Conservation (phyloP, 2,329 filamentous ascomycete species). For the Teratosphaeria pseudoeucalypti region DNA sequence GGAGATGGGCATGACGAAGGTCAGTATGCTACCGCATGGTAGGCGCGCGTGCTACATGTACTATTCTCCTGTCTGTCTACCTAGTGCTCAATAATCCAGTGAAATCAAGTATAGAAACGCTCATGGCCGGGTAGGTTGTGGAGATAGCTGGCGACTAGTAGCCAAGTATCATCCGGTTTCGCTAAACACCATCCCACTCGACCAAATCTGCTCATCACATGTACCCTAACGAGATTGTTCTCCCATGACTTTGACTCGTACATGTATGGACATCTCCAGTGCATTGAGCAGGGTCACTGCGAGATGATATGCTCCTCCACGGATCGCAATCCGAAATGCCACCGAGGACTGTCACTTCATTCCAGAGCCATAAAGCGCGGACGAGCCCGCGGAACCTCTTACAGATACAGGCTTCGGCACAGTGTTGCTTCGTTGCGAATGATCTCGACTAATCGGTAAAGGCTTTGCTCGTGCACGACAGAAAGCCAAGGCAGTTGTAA, state of each 20-base stretch:
- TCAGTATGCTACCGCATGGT: not conserved
- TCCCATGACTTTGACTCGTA: too few species aligned
- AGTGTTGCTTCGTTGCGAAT: constrained; percentile 14
- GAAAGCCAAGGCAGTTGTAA: not conserved
- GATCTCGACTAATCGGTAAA: constrained; percentile 12
- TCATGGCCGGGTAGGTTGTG: not conserved
- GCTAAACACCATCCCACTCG: not conserved
- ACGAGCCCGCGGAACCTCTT: constrained; percentile 1
- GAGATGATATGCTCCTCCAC: too few species aligned
- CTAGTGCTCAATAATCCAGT: too few species aligned
- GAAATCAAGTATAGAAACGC: not conserved
- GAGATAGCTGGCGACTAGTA: not conserved
- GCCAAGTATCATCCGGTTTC: not conserved
- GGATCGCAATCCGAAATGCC: not conserved
- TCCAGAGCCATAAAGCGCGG: not conserved
- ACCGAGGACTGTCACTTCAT: not conserved
- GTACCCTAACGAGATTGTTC: too few species aligned
- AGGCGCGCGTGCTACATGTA: not conserved
- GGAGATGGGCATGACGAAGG: constrained; percentile 34
- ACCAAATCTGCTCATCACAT: too few species aligned
- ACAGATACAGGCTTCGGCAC: not conserved
- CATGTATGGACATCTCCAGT: too few species aligned
- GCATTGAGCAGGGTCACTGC: too few species aligned
- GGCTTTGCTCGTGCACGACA: not conserved
- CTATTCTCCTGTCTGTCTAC: not conserved